Base-by-base conservation (phyloP, 1,284 basidiomycete genomes). In the Albatrellus sp. region DNA sequence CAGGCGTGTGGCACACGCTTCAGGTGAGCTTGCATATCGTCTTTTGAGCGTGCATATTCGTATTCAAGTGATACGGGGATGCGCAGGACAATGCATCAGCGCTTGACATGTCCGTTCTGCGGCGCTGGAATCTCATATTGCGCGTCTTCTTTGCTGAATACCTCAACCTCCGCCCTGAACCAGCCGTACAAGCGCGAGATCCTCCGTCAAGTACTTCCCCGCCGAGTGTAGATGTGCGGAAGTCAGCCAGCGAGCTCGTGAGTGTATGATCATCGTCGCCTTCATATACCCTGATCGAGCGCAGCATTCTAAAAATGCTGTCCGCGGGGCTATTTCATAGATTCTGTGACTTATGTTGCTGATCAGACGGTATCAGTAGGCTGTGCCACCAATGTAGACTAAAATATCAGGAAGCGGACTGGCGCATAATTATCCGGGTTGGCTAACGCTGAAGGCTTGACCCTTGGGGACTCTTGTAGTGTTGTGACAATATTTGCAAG, bases 71-170 rank as follows among this genome's bases (percentile, higher is more conserved):
- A 20, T 33, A 17, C 34, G n/a, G 6, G n/a, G 34, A 14, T 17
- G 11, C 5, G 9, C 54, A 92, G 87, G 96, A 99, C 63, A 85
- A 98, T 61, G 86, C 79, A 2, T 72, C 76, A 12, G 91, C 88
- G 0, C 68, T 99, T 19, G 85, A 98, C 57, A 67, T 90, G 39
- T 73, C 85, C 0, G 93, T 92, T 0, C 77, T 97, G 70, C 74
- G 82, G 39, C 73, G 86, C 28, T 98, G 96, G 96, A 86, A 87
- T 55, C 68, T 92, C 43, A 74, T 99, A 37, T 60, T 98, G 44
- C 75, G 94, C 24, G 75, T 96, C 0, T 92, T 96, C 55, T 74
- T 90, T 52, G 74, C 86, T 1, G 93, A 97, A 64, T 98, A 98
- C 60, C 72, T 99, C 10, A 76, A 82, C 30, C 65, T 98, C 37